Base-by-base conservation (phyloP, 768 basidiomycete genomes). In the Russula abietina region DNA sequence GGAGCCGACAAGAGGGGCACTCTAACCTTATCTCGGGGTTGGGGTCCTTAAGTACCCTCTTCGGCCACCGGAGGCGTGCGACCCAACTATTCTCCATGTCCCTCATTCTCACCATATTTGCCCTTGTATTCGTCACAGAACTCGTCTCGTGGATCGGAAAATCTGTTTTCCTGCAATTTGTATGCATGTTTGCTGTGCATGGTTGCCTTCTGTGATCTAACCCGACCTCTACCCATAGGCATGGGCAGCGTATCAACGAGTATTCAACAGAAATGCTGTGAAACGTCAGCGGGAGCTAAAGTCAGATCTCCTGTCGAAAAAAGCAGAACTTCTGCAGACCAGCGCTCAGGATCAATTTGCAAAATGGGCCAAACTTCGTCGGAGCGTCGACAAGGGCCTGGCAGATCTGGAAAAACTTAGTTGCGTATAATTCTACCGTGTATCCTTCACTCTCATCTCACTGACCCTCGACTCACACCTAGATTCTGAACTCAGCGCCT, bases 261-360 rank as follows among this genome's bases (percentile, higher is more conserved):
- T 90, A 58, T 86, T 91, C 74, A 75, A 87, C 70, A 75, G 81
- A 9, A 75, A 79, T 10, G 75, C 81, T 33, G 77, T 81, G 16
- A 69, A 80, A 49, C 78, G 81, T 62, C 91, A 95, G 70, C 79
- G 81, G 26, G 74, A 79, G 64, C 85, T 98, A 68, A 93, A 96
- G 75, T 76, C 81, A 9, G 87, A 94, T 59, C 83, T 98, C 33
- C 79, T 98, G 49, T 73, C 76, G 32, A 87, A 85, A 41, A 95
- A 95, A 75, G 80, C 88, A 28, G 93, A 98, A 71, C 84, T 98
- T 3, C 73, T 88, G 65, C 85, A 86, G 71, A 98, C 94, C 38
- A 93, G 91, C 69, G 90, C 93, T 19, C 97, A 98, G 72, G 95
- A 98, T 71, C 91, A 98, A 71, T 99, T 99, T 72, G 92, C 94